Base-by-base conservation (phyloP, 2,329 filamentous ascomycete species). In the Drechslerella coelobrocha region DNA sequence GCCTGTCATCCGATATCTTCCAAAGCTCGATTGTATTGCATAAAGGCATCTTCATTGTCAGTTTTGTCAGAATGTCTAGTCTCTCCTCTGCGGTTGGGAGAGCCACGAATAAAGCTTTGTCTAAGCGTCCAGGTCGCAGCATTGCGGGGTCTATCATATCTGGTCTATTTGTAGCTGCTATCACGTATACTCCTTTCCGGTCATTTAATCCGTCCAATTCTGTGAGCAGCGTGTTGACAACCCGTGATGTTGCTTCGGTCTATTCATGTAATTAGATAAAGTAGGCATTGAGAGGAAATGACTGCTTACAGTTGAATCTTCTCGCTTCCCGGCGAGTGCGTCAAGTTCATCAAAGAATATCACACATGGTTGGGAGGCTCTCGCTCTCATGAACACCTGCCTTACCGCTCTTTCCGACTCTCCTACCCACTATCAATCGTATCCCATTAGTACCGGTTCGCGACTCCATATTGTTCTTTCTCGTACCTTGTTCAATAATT, bases 281-380 rank as follows among this genome's bases (percentile, higher is more conserved):
- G 23, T 24, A 21, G 14, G 41, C 5, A 26, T 21, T 43, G 26
- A 27, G 17, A 14, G 23, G 31, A 53, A 4, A 26, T 31, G 14
- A 29, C n/a, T 23, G 61, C 68, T 48, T 51, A 74, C 68, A 10
- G 65, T 66, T 14, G 80, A 78, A 61, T 89, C 89, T 76, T 93
- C 91, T 60, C 94, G 87, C 55, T 88, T 88, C 0, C 93, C 92
- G 0, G 94, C 92, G 1, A 99, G 82, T 0, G 94, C 93, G 79
- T 99, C 94, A 56, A 99, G 85, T 80, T 99, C 94, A 78, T 99
- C 94, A 77, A 99, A 97, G 84, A 99, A 97, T 66, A 99, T 88
- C 60, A 99, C 91, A 77, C 93, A 97, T 0, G 94, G 94, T 0
- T 92, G 85, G 6, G 89, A 93, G 0, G 89, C 89, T 55, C 92